phyloP scores from a whole-genome alignment of 371 early-diverging fungal genomes.

The Saksenaea vasiformis region DNA sequence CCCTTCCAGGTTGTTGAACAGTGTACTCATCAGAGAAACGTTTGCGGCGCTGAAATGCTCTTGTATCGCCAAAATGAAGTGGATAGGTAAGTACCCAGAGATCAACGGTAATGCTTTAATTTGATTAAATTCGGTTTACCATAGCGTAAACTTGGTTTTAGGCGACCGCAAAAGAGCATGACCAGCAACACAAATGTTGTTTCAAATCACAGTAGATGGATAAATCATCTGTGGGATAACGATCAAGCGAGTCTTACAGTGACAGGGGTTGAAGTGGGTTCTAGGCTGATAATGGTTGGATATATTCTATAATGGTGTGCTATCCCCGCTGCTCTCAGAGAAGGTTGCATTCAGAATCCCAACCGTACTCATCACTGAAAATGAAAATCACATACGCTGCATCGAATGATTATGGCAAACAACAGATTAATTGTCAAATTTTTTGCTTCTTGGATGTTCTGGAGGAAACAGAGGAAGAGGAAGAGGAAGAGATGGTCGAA shows the following conservation, averaged over 20 bases:
- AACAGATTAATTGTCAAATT: neutral
- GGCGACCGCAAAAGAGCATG: too few relatives aligned
- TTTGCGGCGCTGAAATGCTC: too few relatives aligned
- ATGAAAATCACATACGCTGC: neutral
- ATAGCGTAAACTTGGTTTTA: too few relatives aligned
- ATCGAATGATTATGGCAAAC: neutral
- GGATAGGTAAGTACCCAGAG: too few relatives aligned
- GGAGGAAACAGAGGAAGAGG: neutral
- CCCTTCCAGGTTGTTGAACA: too few relatives aligned
- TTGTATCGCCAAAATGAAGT: too few relatives aligned
- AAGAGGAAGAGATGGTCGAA: neutral
- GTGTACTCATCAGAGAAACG: too few relatives aligned
- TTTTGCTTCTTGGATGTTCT: neutral
- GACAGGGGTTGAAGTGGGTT: neutral
- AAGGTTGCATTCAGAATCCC: neutral
- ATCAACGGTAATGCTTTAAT: too few relatives aligned
- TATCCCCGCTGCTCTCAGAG: neutral
- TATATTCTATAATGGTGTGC: neutral
- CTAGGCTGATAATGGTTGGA: neutral
- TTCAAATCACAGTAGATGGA: too few relatives aligned
- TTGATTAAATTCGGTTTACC: too few relatives aligned
- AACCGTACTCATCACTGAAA: neutral
- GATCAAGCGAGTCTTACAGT: neutral
- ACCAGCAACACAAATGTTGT: too few relatives aligned
- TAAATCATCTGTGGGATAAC: neutral